A percentile compares a stretch with the other conserved stretches of the same genome.
These are phyloP conservation scores for Zygoascus bituminiphila DNA, from an alignment of 805 yeast species.

Conservation along the genomic window DNA sequence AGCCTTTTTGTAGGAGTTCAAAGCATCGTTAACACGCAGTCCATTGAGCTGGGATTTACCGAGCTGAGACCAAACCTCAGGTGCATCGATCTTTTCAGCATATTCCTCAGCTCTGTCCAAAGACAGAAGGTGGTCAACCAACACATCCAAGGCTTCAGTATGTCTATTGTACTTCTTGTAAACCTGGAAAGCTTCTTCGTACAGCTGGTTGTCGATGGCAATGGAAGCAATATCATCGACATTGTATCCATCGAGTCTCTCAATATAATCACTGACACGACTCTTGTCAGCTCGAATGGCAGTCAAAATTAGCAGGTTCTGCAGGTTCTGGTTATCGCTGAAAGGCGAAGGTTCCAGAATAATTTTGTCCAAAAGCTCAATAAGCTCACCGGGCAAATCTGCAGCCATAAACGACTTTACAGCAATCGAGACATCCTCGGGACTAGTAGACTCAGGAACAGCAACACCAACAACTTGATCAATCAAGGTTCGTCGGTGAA, in stretches of 20 bases:
- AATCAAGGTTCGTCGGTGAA: conserved; percentile 81
- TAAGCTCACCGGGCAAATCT: conserved; percentile 84
- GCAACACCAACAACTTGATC: conserved; percentile 96
- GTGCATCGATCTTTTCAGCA: conserved; percentile 79
- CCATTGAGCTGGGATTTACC: conserved; percentile 97
- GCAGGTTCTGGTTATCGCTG: conserved; percentile 89
- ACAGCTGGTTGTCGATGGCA: conserved; percentile 78
- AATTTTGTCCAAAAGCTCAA: conserved; percentile 91
- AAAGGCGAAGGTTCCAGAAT: conserved; percentile 96
- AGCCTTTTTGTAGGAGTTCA: conserved; percentile 85
- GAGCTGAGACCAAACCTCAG: conserved; percentile 88
- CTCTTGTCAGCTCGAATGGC: conserved; percentile 93
- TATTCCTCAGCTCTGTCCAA: conserved; percentile 90
- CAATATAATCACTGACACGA: conserved; percentile 75
- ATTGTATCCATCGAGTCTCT: conserved; percentile 82
- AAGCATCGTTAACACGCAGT: conserved; percentile 82
- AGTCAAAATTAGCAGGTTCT: conserved; percentile 85
- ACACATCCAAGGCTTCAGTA: conserved; percentile 74
- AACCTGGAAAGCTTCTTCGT: conserved; percentile 91
- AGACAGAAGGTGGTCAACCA: conserved; percentile 88
- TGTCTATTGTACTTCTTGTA: conserved; percentile 77
- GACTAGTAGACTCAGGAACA: conserved; percentile 86
- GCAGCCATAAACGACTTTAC: conserved; percentile 96
- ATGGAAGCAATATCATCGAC: conserved; percentile 90
- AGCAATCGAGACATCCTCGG: conserved; percentile 88